Base-by-base conservation (phyloP, 2,329 filamentous ascomycete genomes). In the Colletotrichum ledebouriae region DNA sequence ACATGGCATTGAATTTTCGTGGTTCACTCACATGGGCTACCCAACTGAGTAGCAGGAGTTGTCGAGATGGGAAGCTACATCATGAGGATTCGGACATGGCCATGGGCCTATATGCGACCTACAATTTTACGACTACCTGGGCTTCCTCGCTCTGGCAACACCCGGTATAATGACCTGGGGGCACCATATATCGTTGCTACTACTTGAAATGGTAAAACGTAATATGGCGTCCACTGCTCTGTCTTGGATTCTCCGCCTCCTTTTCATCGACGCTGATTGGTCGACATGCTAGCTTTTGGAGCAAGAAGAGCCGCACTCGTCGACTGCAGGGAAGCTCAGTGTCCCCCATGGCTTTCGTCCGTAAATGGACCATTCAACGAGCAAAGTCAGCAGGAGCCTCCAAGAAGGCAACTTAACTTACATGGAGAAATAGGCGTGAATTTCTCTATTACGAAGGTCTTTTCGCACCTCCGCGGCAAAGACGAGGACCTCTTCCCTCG, bases 351-450 rank as follows among this genome's bases (percentile, higher is more conserved):
- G 58, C n/a, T 52, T 61, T 33, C 58, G 49, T 12, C 58, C 58
- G 44, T 53, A 53, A 12, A 61, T 29, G 33, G 47, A 41, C 33
- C 29, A 37, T 13, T 29, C 41, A 61, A 13, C 3, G 4, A 5
- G 15, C 11, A 4, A 53, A 53, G 46, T 53, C 33, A 61, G 58
- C 47, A 13, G 37, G 37, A 39, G 29, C 15, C 5, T 11, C n/a
- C 33, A 6, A 37, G 3, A 61, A 3, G 10, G 15, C n/a, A 55
- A 13, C 0, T 39, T 10, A 41, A 44, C 59, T 55, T 20, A 55
- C 78, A 80, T 74, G n/a, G 78, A 76, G 75, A 78, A 74, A 47
- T 75, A 77, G 3, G 71, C 70, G 68, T 77, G 75, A 7, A 75
- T 70, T 6, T 44, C 72, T 20, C 49, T 59, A 39, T 74, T 70